Conservation (phyloP, 768 basidiomycete species). For the Mycena olivaceomarginata region DNA sequence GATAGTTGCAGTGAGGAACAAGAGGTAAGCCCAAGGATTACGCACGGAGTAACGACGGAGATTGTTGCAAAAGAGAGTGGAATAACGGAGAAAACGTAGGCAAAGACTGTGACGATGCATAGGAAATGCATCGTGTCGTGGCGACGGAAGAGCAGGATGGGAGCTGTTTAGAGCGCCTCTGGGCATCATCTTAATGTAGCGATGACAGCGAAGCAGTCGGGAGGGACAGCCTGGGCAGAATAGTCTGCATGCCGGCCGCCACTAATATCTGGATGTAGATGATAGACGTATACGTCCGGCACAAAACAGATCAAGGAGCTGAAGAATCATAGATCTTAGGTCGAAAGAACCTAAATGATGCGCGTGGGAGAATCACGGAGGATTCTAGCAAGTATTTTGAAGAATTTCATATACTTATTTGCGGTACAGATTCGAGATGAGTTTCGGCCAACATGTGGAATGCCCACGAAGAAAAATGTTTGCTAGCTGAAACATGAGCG, state of each 20-base stretch:
- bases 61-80: conserved; percentile 32
- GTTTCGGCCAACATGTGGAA: background rate
- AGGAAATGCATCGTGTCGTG: conserved; percentile 35
- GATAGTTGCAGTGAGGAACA: background rate
- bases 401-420: too few relatives aligned
- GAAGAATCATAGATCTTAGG: background rate
- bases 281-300: conserved; percentile 23
- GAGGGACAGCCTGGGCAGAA: conserved; percentile 35
- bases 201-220: conserved; percentile 38
- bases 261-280: conserved; percentile 5
- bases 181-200: conserved; percentile 27
- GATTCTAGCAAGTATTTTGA: background rate
- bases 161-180: background rate
- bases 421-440: background rate
- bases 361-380: background rate
- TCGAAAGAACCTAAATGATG: background rate
- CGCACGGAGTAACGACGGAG: conserved; percentile 30
- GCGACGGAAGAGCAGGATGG: conserved; percentile 18
- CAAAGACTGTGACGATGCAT: conserved; percentile 30
- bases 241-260: conserved; percentile 21
- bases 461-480: conserved; percentile 4
- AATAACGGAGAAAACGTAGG: conserved; percentile 16
- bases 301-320: conserved; percentile 19
- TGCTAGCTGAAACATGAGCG: background rate
- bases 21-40: background rate